Evolutionary conservation across 2,329 filamentous ascomycete genomes (phyloP).

Genomic region (Lachnellula occidentalis): DNA sequence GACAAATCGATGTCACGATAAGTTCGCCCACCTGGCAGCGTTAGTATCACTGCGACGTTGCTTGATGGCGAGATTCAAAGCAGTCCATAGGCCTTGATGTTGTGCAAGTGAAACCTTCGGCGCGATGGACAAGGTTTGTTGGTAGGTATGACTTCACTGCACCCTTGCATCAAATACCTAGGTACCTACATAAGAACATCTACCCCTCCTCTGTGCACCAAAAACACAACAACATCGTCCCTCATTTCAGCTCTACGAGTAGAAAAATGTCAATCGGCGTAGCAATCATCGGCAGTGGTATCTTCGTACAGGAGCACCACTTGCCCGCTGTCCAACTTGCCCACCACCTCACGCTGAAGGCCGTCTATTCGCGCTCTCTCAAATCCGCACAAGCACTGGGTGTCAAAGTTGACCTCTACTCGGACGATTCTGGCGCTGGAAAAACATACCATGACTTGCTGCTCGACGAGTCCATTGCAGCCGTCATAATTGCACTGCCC

Average conservation of each 20-base stretch:
- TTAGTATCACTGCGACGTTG: too few species aligned
- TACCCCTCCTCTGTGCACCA: too few species aligned
- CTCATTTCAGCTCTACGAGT: neutral
- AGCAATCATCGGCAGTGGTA: constrained; percentile 58
- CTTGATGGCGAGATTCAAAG: too few species aligned
- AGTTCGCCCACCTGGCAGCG: too few species aligned
- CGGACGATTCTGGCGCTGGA: constrained; percentile 28
- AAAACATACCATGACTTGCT: constrained; percentile 39
- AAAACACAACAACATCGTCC: neutral
- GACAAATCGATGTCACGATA: too few species aligned
- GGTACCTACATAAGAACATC: too few species aligned
- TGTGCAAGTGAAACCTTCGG: too few species aligned
- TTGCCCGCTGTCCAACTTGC: constrained; percentile 53
- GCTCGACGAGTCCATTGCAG: constrained; percentile 29
- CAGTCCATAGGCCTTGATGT: too few species aligned
- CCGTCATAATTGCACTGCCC: constrained; percentile 40
- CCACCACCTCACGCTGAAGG: constrained; percentile 47
- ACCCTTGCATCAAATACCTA: too few species aligned
- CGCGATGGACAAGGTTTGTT: too few species aligned
- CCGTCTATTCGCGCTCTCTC: constrained; percentile 31
- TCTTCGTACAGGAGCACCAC: constrained; percentile 56
- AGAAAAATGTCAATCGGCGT: constrained; percentile 41
- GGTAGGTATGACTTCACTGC: too few species aligned
- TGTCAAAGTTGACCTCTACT: constrained; percentile 35
- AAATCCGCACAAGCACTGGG: constrained; percentile 33